These are phyloP conservation scores for Podospora appendiculata DNA, from an alignment of 495 filamentous ascomycete species.

Conservation along the genomic window DNA sequence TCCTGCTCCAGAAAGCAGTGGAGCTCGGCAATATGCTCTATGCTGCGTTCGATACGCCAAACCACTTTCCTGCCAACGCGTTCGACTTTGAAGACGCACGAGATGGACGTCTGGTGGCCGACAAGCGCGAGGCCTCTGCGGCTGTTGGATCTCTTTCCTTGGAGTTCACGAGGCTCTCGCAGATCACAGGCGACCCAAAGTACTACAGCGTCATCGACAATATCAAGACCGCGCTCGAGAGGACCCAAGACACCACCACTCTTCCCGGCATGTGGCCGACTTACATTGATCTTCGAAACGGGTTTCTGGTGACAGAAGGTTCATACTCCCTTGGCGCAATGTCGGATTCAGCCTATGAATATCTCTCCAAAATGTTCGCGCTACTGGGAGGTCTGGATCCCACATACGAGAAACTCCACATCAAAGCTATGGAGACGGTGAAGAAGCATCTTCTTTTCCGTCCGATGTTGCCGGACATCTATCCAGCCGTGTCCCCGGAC, in stretches of 20 bases:
- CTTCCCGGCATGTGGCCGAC: constrained; percentile 81
- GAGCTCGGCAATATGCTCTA: constrained; percentile 80
- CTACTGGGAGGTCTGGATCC: constrained; percentile 31
- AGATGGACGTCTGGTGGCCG: constrained; percentile 47
- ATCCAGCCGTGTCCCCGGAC: constrained; percentile 35
- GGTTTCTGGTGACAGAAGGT: constrained; percentile 20
- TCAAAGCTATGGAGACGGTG: constrained; percentile 52
- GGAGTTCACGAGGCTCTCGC: constrained; percentile 80
- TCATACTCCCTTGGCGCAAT: constrained; percentile 62
- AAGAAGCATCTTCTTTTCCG: constrained; percentile 64
- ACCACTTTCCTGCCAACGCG: constrained; percentile 72
- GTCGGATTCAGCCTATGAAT: constrained; percentile 83
- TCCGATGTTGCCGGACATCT: constrained; percentile 45
- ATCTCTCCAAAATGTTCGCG: constrained; percentile 65
- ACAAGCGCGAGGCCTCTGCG: constrained; percentile 36
- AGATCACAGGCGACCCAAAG: constrained; percentile 69
- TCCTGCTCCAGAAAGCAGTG: constrained; percentile 68
- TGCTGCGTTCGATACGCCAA: constrained; percentile 81
- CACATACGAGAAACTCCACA: constrained; percentile 34
- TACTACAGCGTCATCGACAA: constrained; percentile 80
- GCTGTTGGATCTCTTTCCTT: constrained; percentile 71
- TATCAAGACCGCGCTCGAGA: constrained; percentile 65
- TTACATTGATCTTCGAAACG: constrained; percentile 47
- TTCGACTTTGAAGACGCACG: constrained; percentile 52
- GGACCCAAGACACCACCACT: constrained; percentile 55